Conservation (phyloP, 371 early-diverging fungal genomes). For the Lichtheimia ornata region DNA sequence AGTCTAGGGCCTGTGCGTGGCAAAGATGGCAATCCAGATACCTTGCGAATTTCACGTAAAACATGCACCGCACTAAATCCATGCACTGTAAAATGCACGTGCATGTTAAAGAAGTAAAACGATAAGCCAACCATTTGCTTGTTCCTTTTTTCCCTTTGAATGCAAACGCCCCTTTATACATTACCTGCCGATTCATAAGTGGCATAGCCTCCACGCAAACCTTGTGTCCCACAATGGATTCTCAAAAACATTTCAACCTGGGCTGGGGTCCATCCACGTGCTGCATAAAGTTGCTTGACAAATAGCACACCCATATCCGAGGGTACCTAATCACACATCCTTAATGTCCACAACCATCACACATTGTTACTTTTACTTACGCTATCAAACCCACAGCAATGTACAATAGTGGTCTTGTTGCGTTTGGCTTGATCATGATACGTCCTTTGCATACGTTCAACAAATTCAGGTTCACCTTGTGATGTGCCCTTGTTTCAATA, state of each 20-base stretch:
- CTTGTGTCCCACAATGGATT: slow-evolving; percentile 50
- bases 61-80: slow-evolving; percentile 56
- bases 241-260: slow-evolving; percentile 68
- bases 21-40: slow-evolving; percentile 46
- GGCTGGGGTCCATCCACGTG: slow-evolving; percentile 45
- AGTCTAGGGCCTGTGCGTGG: slow-evolving; percentile 48
- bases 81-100: slow-evolving; percentile 33
- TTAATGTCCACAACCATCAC: background rate
- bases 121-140: too few species aligned
- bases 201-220: slow-evolving; percentile 57
- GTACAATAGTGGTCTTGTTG: slow-evolving; percentile 71
- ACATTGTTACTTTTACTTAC: slow-evolving; percentile 62
- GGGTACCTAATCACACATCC: slow-evolving; percentile 41
- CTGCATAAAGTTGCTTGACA: slow-evolving; percentile 50
- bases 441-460: slow-evolving; percentile 69
- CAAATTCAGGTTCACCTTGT: slow-evolving; percentile 73
- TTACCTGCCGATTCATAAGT: slow-evolving; percentile 64
- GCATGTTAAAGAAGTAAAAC: too few species aligned
- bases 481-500: slow-evolving; percentile 22
- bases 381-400: slow-evolving; percentile 91
- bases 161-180: background rate
- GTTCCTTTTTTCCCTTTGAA: too few species aligned
- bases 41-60: slow-evolving; percentile 56
- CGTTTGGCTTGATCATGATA: slow-evolving; percentile 74
- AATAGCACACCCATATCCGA: slow-evolving; percentile 63